Base-by-base conservation (phyloP, 495 filamentous ascomycete genomes). In the Staphylotrichum tortipilum region DNA sequence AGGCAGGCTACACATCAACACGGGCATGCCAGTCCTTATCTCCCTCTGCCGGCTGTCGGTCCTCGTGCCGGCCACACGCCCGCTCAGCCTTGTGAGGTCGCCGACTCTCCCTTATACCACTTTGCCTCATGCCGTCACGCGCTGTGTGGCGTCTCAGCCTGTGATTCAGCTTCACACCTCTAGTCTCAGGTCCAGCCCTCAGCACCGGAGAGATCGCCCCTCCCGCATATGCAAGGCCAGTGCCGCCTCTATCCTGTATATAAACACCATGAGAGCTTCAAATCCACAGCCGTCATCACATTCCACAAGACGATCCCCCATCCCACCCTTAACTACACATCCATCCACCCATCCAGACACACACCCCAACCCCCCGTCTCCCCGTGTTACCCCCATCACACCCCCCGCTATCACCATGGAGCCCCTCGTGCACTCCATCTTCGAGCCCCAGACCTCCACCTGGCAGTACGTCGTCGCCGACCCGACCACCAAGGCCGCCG, bases 401-500 rank as follows among this genome's bases (percentile, higher is more conserved):
- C 44, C 30, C 19, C 37, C 41, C 12, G 35, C 41, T 24, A 18
- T 36, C 37, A 47, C 47, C 28, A 55, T 52, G 45, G 45, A 62
- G 10, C 63, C 64, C 19, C 50, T 36, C 31, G 46, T 65, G 47
- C 55, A 65, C 45, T 10, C 58, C 40, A 18, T 55, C 55, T 65
- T 69, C 50, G 52, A 73, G 39, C 67, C 72, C n/a, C 3, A 19
- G 5, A 69, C 61, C 2, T 65, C 68, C n/a, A 82, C 79, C 37
- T 82, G 76, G 76, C 79, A 82, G 52, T 82, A 81, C 55, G 56
- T 83, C n/a, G 68, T 82, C 3, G 74, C 70, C 4, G 76, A 78
- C 54, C 71, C 76, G 0, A 41, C 58, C 11, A 78, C 77, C 10
- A 50, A 47, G 3, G 18, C 54, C 1, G 75, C 78, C 22, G 69